Conservation (phyloP, 2,329 filamentous ascomycete genomes). For the Aspergillus phoenicis region DNA sequence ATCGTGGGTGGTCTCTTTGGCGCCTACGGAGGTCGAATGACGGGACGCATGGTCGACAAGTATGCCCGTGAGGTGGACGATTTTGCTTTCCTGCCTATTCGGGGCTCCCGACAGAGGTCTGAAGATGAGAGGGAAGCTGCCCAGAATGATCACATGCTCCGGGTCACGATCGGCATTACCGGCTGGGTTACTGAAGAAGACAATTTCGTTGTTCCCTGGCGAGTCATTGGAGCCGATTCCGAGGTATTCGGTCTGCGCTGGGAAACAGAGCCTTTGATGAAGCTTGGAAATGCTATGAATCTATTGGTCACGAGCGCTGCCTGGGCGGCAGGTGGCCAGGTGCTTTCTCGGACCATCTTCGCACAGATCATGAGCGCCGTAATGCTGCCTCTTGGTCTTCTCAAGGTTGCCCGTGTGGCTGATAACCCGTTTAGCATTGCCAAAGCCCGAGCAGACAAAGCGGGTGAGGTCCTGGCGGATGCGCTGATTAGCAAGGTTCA, state of each 20-base stretch:
- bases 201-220: constrained; percentile 78
- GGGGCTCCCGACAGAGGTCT: constrained; percentile 54
- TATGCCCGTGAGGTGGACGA: constrained; percentile 85
- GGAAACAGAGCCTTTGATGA: constrained; percentile 76
- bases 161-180: constrained; percentile 79
- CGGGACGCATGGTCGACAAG: constrained; percentile 82
- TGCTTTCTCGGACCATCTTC: constrained; percentile 72
- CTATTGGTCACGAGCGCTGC: constrained; percentile 76
- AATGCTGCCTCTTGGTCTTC: constrained; percentile 68
- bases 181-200: constrained; percentile 77
- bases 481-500: constrained; percentile 79
- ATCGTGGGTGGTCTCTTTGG: constrained; percentile 86
- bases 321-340: constrained; percentile 76
- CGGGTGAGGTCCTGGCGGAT: constrained; percentile 77
- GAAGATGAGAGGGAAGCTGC: constrained; percentile 44
- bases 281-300: constrained; percentile 75
- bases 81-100: constrained; percentile 80
- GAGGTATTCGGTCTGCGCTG: constrained; percentile 84
- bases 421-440: constrained; percentile 84
- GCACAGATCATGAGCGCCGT: constrained; percentile 66
- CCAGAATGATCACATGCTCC: constrained; percentile 65
- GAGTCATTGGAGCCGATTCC: constrained; percentile 68
- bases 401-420: constrained; percentile 68
- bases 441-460: constrained; percentile 75
- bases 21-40: constrained; percentile 83